Evolutionary conservation across 202 grass and related monocot species (phyloP), one percentile per base, ranked within the genome.

Genomic region (Carex sylvatica): DNA sequence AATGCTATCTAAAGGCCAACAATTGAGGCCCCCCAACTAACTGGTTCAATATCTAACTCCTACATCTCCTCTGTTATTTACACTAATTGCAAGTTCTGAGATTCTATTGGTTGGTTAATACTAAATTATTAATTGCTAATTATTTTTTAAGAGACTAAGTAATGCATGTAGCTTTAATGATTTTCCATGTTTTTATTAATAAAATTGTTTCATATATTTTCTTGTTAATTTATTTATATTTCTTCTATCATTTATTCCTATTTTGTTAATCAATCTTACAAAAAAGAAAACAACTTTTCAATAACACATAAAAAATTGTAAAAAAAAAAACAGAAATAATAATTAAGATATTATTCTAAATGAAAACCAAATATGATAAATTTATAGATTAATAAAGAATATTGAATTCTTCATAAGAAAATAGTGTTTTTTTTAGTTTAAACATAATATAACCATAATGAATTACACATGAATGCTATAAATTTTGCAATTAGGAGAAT

Each of bases 11-110:
- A 58, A 77, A 85, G 74, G 75, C 83, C 58, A 28, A 54, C 53
- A 35, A 76, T 73, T 77, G 72, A 59, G 72, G 71, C 54, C 40
- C 58, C 52, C 15, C 83, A 85, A 79, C 59, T 38, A 85, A 73
- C 36, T 85, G 14, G 79, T 81, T 42, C 79, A 46, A 67, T 54
- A 19, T 67, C 77, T 23, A 65, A 81, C 61, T 66, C n/a, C 78
- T 46, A 28, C 60, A 8, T 81, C 12, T 36, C 22, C 79, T 33
- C 78, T 80, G 35, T 81, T 53, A 81, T 66, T 33, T 0, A 11
- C 0, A 20, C 19, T 4, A 33, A 67, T 81, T 66, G 60, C 55
- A 64, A 19, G 14, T 22, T 36, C 16, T 64, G 30, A 61, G 16
- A 64, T 44, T 53, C 19, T 73, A 4, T 9, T 44, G 56, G 4